Evolutionary conservation across 768 basidiomycete genomes (phyloP).

Genomic region (Russula griseocarnosa): DNA sequence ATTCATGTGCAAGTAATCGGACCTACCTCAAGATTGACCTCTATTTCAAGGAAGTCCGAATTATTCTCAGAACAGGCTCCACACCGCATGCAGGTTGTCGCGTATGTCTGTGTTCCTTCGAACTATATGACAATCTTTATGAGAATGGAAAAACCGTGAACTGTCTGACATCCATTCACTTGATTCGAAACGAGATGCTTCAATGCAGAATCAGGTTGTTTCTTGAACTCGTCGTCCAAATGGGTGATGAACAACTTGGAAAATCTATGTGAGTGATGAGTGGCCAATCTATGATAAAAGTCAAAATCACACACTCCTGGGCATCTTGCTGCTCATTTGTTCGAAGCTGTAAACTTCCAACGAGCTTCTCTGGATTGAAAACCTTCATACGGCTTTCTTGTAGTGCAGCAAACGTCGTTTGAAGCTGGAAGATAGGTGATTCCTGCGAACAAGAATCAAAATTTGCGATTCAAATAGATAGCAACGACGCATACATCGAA

Average conservation of each 20-base stretch:
- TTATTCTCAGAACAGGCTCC: constrained; percentile 60
- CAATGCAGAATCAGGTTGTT: constrained; percentile 61
- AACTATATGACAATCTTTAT: constrained; percentile 55
- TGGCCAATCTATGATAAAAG: neutral
- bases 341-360: constrained; percentile 77
- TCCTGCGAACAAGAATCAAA: constrained; percentile 43
- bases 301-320: constrained; percentile 64
- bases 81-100: constrained; percentile 73
- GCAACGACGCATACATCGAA: constrained; percentile 39
- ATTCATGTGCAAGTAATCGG: neutral
- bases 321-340: constrained; percentile 93
- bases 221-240: constrained; percentile 81
- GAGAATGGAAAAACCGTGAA: neutral
- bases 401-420: constrained; percentile 80
- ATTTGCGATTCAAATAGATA: neutral
- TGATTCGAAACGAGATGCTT: constrained; percentile 70
- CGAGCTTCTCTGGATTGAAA: constrained; percentile 81
- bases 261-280: constrained; percentile 51
- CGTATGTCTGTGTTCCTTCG: constrained; percentile 79
- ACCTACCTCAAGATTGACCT: constrained; percentile 73
- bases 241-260: constrained; percentile 93
- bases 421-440: constrained; percentile 73
- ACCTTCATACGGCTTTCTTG: constrained; percentile 65
- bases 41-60: constrained; percentile 81
- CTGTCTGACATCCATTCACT: constrained; percentile 39